A percentile compares a stretch with the other conserved stretches of the same genome.
Conservation (phyloP, 2,329 filamentous ascomycete genomes). For the Talaromyces sp. region DNA sequence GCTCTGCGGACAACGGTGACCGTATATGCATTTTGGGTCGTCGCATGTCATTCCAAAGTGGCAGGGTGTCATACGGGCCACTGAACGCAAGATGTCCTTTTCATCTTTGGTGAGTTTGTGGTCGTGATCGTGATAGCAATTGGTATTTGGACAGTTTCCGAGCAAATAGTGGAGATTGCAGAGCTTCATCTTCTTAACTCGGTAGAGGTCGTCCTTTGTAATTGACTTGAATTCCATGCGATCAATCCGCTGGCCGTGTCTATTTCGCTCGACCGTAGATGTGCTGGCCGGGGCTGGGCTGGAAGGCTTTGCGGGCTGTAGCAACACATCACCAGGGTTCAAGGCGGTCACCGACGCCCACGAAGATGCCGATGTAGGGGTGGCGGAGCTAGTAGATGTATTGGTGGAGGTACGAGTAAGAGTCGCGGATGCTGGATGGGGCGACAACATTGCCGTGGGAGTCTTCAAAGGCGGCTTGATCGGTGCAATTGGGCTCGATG, state of each 20-base stretch:
- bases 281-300: slow-evolving; percentile 16
- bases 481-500: slow-evolving; percentile 25
- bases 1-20: slow-evolving; percentile 55
- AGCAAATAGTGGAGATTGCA: slow-evolving; percentile 59
- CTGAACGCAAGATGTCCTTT: slow-evolving; percentile 48
- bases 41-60: slow-evolving; percentile 52
- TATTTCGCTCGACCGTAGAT: slow-evolving; percentile 49
- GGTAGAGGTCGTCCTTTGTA: slow-evolving; percentile 50
- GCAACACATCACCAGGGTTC: slow-evolving; percentile 33
- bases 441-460: slow-evolving; percentile 28
- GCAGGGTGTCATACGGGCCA: slow-evolving; percentile 59
- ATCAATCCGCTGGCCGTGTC: slow-evolving; percentile 55
- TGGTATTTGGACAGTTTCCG: slow-evolving; percentile 50
- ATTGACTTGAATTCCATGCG: slow-evolving; percentile 45
- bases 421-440: slow-evolving; percentile 24
- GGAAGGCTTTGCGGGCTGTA: slow-evolving; percentile 30
- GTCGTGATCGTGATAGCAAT: slow-evolving; percentile 50
- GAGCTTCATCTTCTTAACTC: slow-evolving; percentile 56
- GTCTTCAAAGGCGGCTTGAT: slow-evolving; percentile 18
- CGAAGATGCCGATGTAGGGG: slow-evolving; percentile 22
- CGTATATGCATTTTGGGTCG: slow-evolving; percentile 58
- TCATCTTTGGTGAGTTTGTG: slow-evolving; percentile 50
- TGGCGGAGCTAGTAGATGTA: slow-evolving; percentile 30
- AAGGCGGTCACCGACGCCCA: slow-evolving; percentile 31
- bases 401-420: slow-evolving; percentile 35